These are phyloP conservation scores for Monosporozyma servazzii DNA, from an alignment of 805 yeast species.

Conservation along the genomic window DNA sequence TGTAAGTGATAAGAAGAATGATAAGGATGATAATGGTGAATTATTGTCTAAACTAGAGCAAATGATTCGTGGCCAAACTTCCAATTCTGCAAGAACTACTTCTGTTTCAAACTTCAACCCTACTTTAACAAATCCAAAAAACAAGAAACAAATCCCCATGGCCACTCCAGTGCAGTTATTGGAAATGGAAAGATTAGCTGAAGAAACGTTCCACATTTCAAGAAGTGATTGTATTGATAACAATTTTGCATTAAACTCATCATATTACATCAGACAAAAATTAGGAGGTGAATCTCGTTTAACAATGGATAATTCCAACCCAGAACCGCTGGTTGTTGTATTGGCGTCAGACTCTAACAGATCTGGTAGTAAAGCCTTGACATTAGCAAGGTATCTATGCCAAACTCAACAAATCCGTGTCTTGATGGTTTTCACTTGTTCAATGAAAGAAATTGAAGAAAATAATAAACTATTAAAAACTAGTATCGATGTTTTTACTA, in stretches of 20 bases:
- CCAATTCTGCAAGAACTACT: slow-evolving; percentile 8
- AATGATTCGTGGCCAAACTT: slow-evolving; percentile 17
- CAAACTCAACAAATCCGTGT: slow-evolving; percentile 58
- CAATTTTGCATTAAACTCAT: slow-evolving; percentile 57
- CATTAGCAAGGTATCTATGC: slow-evolving; percentile 65
- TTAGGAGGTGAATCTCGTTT: slow-evolving; percentile 66
- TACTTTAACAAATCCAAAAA: slow-evolving; percentile 12
- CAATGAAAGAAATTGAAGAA: slow-evolving; percentile 12
- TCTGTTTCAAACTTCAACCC: slow-evolving; percentile 10
- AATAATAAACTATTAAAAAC: slow-evolving; percentile 27
- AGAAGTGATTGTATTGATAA: slow-evolving; percentile 37
- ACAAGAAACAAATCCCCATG: slow-evolving; percentile 36
- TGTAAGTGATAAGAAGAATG: not conserved
- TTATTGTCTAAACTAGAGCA: slow-evolving; percentile 14
- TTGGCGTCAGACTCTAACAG: slow-evolving; percentile 60
- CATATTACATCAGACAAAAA: slow-evolving; percentile 47
- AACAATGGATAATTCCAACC: slow-evolving; percentile 57
- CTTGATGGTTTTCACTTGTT: slow-evolving; percentile 36
- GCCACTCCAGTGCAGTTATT: slow-evolving; percentile 72
- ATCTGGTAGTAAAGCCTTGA: slow-evolving; percentile 67
- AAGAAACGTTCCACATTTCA: slow-evolving; percentile 44
- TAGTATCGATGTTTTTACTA: slow-evolving; percentile 48
- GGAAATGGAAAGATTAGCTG: slow-evolving; percentile 58
- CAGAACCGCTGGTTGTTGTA: slow-evolving; percentile 66
- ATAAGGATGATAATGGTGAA: slow-evolving; percentile 6